Evolutionary conservation across 345 rosid species (phyloP), one percentile per base, ranked within the genome.

Genomic region (Isatis tinctoria): DNA sequence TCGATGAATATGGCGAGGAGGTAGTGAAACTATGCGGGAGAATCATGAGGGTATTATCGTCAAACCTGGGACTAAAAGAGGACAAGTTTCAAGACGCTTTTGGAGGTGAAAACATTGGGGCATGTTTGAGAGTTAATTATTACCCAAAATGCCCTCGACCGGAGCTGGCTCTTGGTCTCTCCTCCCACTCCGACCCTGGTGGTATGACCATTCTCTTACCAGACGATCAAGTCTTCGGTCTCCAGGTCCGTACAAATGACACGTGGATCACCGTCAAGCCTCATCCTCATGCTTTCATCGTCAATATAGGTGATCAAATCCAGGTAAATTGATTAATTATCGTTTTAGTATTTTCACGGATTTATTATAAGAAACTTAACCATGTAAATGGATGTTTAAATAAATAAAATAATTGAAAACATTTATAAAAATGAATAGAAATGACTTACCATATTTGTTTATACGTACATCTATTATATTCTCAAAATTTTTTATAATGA

Each of bases 71-170:
- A 60, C 70, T 95, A 18, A 41, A 35, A 12, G 87, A 87, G 8
- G 79, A 82, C 2, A 68, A 8, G 4, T 85, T 95, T 24, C 94
- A 87, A 78, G 78, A 85, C 6, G 89, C 90, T 54, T 87, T 92
- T 54, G 98, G 98, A 13, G 98, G 97, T 6, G 82, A 85, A 1
- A 35, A 86, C 26, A 63, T 85, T 3, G 99, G 97, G 1, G 90
- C 96, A 2, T 92, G 98, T 68, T 12, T 95, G 8, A 85, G 98
- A 73, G 88, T 88, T 22, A 95, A 95, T 39, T 95, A 86, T 72
- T 95, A 95, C 74, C 98, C 99, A 0, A 92, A 84, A 63, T 95
- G 99, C 73, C 99, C 99, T 2, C 94, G 89, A 30, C 99, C 99
- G 2, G 91, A 89, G 43, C 64, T 95, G 49, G 79, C 99, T 4